A percentile compares a stretch with the other conserved stretches of the same genome.
These are phyloP conservation scores for Penstemon barbatus DNA, from an alignment of 257 asterid genomes.

Conservation along the genomic window DNA sequence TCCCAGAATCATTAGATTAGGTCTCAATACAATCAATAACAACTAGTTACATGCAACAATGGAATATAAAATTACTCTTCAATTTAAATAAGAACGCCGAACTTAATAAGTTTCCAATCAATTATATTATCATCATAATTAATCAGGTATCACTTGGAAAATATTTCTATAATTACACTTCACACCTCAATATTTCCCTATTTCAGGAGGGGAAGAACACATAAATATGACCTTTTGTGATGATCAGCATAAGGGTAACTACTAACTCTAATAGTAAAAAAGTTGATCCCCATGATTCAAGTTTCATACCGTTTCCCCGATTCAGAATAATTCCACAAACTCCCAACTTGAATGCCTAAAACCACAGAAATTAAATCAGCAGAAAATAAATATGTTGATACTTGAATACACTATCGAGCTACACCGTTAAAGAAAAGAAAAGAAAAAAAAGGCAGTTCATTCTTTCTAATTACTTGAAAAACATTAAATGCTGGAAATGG, in stretches of 20 bases:
- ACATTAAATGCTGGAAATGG: no score
- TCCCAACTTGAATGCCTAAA: conserved; percentile 27
- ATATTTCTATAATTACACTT: conserved; percentile 14
- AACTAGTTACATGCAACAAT: no score
- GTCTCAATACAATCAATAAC: no score
- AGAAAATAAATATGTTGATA: not conserved
- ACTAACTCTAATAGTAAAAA: not conserved
- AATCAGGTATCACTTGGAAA: conserved; percentile 3
- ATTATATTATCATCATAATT: not conserved
- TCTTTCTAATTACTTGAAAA: no score
- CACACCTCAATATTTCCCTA: conserved; percentile 2
- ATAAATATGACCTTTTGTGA: not conserved
- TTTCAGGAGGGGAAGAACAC: not conserved
- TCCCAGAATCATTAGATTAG: no score
- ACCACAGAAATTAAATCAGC: conserved; percentile 13
- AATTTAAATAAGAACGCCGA: no score
- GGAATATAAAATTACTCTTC: no score
- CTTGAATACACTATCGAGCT: no score
- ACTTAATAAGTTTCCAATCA: no score
- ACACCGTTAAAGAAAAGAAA: no score
- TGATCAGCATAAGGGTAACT: not conserved
- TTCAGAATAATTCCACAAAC: conserved; percentile 1
- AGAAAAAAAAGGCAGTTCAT: no score
- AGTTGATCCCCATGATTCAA: not conserved
- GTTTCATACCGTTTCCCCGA: conserved; percentile 20